A percentile compares a stretch with the other conserved stretches of the same genome.
Evolutionary conservation across 116 monocot genomes (phyloP).

Genomic region (Dioscorea cayenensis): DNA sequence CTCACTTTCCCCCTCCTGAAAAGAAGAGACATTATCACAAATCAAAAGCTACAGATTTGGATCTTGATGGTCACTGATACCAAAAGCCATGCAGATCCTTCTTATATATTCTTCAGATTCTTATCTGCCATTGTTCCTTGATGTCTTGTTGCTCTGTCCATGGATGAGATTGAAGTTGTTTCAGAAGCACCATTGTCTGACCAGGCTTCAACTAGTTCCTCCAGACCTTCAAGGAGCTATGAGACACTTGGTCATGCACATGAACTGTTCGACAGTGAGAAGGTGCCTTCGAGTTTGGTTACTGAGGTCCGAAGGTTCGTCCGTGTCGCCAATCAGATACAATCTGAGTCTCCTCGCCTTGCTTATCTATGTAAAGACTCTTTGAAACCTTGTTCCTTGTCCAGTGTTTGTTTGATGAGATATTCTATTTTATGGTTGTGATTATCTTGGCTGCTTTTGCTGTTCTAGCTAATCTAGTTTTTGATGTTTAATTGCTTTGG

Average conservation of each 20-base stretch:
- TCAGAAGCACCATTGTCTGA: not conserved
- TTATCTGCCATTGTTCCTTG: no score
- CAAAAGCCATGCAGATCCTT: no score
- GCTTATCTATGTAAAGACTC: slow-evolving; percentile 70
- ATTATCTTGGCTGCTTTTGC: not conserved
- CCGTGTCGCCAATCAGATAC: slow-evolving; percentile 82
- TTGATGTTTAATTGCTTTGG: not conserved
- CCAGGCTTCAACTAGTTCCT: not conserved
- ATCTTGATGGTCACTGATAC: no score
- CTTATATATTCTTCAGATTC: no score
- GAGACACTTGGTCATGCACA: not conserved
- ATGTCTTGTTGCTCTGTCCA: not conserved
- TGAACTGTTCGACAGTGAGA: slow-evolving; percentile 83
- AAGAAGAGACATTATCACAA: no score
- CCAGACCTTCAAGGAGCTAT: not conserved
- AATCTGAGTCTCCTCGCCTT: slow-evolving; percentile 60
- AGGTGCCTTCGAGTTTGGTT: slow-evolving; percentile 50
- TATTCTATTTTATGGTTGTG: not conserved
- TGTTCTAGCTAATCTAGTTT: not conserved
- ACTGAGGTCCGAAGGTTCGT: slow-evolving; percentile 66
- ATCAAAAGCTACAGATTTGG: no score
- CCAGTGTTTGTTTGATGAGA: not conserved
- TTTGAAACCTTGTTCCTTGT: no score
- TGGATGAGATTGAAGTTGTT: not conserved
- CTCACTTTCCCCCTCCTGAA: no score